These are phyloP conservation scores for Leptomonas seymouri DNA, from an alignment of 208 protist genomes.

Conservation along the genomic window DNA sequence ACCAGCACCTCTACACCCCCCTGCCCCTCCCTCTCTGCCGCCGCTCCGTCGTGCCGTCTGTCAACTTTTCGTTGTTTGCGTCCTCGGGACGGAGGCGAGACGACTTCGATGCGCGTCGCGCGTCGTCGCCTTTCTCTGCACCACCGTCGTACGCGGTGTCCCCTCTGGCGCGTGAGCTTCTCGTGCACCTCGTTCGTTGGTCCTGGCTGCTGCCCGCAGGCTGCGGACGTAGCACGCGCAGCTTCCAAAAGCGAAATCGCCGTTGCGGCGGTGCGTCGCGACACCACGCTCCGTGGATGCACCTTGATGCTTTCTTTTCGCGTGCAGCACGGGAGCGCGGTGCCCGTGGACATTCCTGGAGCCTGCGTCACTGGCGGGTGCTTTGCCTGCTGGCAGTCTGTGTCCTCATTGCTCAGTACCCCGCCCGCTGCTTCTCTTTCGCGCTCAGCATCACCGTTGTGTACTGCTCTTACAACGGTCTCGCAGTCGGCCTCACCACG, in stretches of 20 bases:
- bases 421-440: constrained; percentile 1
- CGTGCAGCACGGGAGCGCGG: background rate
- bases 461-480: constrained; percentile 10
- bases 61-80: constrained; percentile 14
- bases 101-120: too few species aligned
- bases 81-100: background rate
- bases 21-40: constrained; percentile 51
- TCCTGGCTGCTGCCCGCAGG: constrained; percentile 64
- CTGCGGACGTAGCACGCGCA: constrained; percentile 26
- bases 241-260: background rate
- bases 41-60: constrained; percentile 35
- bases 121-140: background rate
- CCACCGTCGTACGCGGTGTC: constrained; percentile 39
- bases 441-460: background rate
- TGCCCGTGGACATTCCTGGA: background rate
- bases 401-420: constrained; percentile 4
- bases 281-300: background rate
- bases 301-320: background rate
- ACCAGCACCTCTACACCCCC: constrained; percentile 67
- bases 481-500: constrained; percentile 10
- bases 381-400: constrained; percentile 7
- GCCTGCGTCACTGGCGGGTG: constrained; percentile 12
- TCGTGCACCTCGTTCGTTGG: constrained; percentile 56
- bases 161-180: constrained; percentile 53
- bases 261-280: background rate